Evolutionary conservation across 495 filamentous ascomycete species (phyloP), one percentile per base, ranked within the genome.

Genomic region (Apodospora peruviana): DNA sequence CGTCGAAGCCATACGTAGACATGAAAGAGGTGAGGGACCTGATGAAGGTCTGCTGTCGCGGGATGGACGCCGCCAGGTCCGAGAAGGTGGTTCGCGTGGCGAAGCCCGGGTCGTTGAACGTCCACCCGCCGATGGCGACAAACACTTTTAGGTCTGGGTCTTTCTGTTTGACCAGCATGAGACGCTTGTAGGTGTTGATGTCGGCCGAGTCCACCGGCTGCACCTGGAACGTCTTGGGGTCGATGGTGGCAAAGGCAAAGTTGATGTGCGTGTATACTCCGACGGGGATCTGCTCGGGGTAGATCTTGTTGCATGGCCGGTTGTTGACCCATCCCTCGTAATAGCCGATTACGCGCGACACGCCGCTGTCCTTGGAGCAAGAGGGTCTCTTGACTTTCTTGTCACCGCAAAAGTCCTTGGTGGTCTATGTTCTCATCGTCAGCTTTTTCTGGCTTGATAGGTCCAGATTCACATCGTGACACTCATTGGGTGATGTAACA

Each of bases 81-180:
- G 45, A 44, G 16, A 55, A 65, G 11, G 55, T 5, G 8, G 53
- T 47, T 23, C 5, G 27, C 22, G n/a, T 41, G 56, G 2, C 52
- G 68, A 67, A 72, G 54, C 12, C 36, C 16, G 17, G 27, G 35
- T 46, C 47, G 40, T 42, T 50, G 42, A 55, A 55, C 3, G n/a
- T 38, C 35, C 35, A 55, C 24, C 72, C 73, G 29, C 73, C 72
- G 18, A 77, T 47, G 25, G 64, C 50, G 19, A 77, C 53, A 25
- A 50, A 67, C 29, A 66, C 56, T 50, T 65, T 37, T 1, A 74
- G 53, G 23, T 51, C 56, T 0, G 51, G 35, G 36, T 69, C 68
- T 25, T 65, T 63, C 16, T 70, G 37, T 48, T 72, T 72, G 14
- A 72, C 27, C 17, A 25, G 45, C 2, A 58, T 61, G 12, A 66